These are phyloP conservation scores for Prunus mira DNA, from an alignment of 306 rosid species.

Conservation along the genomic window DNA sequence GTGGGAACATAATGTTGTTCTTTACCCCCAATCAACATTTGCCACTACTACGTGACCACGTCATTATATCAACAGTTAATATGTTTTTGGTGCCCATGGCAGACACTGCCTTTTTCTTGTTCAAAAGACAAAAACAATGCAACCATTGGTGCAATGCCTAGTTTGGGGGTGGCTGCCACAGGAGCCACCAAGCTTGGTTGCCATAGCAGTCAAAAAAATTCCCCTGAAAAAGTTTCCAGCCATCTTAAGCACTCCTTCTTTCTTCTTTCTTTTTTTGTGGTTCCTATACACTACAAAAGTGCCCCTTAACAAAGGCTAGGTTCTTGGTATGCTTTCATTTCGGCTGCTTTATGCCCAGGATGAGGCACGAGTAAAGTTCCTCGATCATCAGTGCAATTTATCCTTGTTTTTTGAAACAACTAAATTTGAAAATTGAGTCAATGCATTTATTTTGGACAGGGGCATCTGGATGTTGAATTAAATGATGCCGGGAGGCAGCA, in stretches of 20 bases:
- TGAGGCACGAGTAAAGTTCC: neutral
- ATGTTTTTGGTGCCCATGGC: neutral
- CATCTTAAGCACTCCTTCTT: neutral
- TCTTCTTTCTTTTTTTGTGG: neutral
- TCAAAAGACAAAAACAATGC: neutral
- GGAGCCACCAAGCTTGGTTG: neutral
- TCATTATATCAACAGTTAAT: neutral
- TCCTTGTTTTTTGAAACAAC: neutral
- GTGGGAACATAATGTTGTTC: neutral
- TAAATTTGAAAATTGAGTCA: neutral
- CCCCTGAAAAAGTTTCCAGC: neutral
- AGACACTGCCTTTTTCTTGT: neutral
- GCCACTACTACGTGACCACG: neutral
- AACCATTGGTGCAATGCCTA: neutral
- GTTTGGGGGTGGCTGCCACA: neutral
- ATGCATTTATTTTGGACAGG: slow-evolving; percentile 44
- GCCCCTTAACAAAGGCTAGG: neutral
- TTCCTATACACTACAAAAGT: neutral
- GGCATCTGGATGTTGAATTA: slow-evolving; percentile 79
- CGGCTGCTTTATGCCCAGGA: neutral
- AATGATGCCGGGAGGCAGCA: slow-evolving; percentile 91
- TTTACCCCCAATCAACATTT: neutral
- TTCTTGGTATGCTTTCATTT: neutral
- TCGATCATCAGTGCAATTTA: neutral
- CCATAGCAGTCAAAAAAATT: neutral